A percentile compares a stretch with the other conserved stretches of the same genome.
These are phyloP conservation scores for Phytophthora melonis DNA, from an alignment of 352 stramenopile species.

Conservation along the genomic window DNA sequence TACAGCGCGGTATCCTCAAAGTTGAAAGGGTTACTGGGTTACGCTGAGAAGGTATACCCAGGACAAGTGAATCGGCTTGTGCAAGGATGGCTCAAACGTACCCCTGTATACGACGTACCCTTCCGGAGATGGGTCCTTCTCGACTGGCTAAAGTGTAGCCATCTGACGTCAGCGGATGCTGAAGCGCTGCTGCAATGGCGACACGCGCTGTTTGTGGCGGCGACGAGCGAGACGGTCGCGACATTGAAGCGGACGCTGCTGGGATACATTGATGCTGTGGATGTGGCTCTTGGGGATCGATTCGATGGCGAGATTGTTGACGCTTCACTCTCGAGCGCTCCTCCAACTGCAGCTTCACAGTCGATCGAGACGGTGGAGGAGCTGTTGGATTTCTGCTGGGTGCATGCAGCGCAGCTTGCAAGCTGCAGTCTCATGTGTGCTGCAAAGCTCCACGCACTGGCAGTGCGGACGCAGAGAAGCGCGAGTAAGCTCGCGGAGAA, in stretches of 20 bases:
- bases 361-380: slow-evolving; percentile 32
- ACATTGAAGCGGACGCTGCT: slow-evolving; percentile 41
- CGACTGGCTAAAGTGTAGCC: slow-evolving; percentile 38
- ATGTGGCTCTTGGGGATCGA: slow-evolving; percentile 10
- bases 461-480: slow-evolving; percentile 20
- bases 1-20: slow-evolving; percentile 46
- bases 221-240: slow-evolving; percentile 38
- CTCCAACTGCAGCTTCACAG: background rate
- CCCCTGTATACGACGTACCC: slow-evolving; percentile 3
- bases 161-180: slow-evolving; percentile 23
- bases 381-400: slow-evolving; percentile 59
- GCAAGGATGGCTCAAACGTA: slow-evolving; percentile 40
- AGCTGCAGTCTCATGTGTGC: slow-evolving; percentile 51
- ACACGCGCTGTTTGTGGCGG: slow-evolving; percentile 44
- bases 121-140: slow-evolving; percentile 55
- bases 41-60: slow-evolving; percentile 34
- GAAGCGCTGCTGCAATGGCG: slow-evolving; percentile 41
- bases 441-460: slow-evolving; percentile 49
- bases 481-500: slow-evolving; percentile 23
- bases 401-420: slow-evolving; percentile 42
- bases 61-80: slow-evolving; percentile 37
- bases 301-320: background rate
- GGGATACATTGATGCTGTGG: slow-evolving; percentile 29
- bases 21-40: slow-evolving; percentile 46
- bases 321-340: background rate